A percentile compares a stretch with the other conserved stretches of the same genome.
Conservation (phyloP, 352 stramenopile species). For the Lagenidium giganteum region DNA sequence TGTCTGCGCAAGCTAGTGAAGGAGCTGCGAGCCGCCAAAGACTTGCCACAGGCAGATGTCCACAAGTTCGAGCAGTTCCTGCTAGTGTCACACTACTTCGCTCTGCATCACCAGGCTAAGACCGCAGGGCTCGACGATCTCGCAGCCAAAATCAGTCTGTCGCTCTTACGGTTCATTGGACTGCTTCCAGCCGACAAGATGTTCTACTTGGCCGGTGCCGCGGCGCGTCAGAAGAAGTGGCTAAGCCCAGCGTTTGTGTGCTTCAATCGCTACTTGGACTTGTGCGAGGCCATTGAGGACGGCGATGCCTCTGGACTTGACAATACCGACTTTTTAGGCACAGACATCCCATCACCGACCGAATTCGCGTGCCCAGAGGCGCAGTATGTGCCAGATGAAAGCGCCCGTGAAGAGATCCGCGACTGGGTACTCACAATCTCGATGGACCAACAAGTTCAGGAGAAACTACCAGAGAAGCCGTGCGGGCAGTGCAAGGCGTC, state of each 20-base stretch:
- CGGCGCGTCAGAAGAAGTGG: slow-evolving; percentile 35
- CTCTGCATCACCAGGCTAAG: slow-evolving; percentile 16
- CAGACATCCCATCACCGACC: slow-evolving; percentile 47
- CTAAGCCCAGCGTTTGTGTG: slow-evolving; percentile 71
- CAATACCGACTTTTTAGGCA: slow-evolving; percentile 73
- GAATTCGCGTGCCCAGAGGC: slow-evolving; percentile 24
- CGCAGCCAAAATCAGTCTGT: slow-evolving; percentile 14
- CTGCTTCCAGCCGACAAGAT: slow-evolving; percentile 71
- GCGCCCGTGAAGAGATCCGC: slow-evolving; percentile 56
- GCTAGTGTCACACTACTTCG: slow-evolving; percentile 18
- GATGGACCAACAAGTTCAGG: slow-evolving; percentile 68
- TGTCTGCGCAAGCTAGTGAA: slow-evolving; percentile 58
- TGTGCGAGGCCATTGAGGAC: slow-evolving; percentile 78
- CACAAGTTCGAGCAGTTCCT: slow-evolving; percentile 17
- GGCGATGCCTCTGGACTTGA: slow-evolving; percentile 32
- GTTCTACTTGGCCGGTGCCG: slow-evolving; percentile 56
- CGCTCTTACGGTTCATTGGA: slow-evolving; percentile 47
- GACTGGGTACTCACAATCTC: slow-evolving; percentile 74
- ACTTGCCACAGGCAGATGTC: not conserved
- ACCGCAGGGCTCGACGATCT: slow-evolving; percentile 10
- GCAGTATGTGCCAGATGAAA: slow-evolving; percentile 34
- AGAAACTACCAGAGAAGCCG: slow-evolving; percentile 25
- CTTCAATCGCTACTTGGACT: slow-evolving; percentile 76
- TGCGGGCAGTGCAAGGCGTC: slow-evolving; percentile 29
- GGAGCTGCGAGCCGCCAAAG: no score